Percentiles rank a stretch among this genome's conserved stretches.
phyloP scores from a whole-genome alignment of 129 eudicot species.

The Chrysanthemum seticuspe region DNA sequence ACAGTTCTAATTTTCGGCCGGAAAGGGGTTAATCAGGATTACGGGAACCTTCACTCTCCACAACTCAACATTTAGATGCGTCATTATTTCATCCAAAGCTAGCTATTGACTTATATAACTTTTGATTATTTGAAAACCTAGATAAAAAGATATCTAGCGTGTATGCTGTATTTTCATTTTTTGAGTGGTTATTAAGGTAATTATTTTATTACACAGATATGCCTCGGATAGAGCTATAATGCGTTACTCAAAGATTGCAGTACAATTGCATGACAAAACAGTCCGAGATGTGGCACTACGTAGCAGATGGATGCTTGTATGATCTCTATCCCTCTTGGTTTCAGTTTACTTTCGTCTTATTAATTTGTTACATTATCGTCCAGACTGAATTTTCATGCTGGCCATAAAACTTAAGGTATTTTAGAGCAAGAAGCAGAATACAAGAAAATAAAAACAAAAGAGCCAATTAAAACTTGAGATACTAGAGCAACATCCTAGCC shows the following conservation, averaged over 20 bases:
- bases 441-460: too few species aligned
- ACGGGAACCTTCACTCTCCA: too few species aligned
- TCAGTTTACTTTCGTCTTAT: neutral
- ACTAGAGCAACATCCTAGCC: too few species aligned
- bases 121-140: neutral
- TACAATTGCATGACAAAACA: conserved; percentile 10
- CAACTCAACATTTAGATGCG: too few species aligned
- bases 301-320: conserved; percentile 22
- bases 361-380: neutral
- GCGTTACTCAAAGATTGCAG: conserved; percentile 15
- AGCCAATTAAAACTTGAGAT: too few species aligned
- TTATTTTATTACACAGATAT: conserved; percentile 9
- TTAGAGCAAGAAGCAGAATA: neutral
- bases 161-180: too few species aligned
- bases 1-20: too few species aligned
- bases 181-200: neutral
- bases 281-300: conserved; percentile 21
- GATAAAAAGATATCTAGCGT: neutral
- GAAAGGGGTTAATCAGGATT: too few species aligned
- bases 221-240: conserved; percentile 12
- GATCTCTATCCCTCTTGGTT: conserved; percentile 11
- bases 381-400: neutral
- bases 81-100: too few species aligned
- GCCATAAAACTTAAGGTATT: neutral
- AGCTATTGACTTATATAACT: neutral